Percentiles rank a stretch among this genome's conserved stretches.
These are phyloP conservation scores for Daldinia caldariorum DNA, from an alignment of 495 filamentous ascomycete genomes.

Conservation along the genomic window DNA sequence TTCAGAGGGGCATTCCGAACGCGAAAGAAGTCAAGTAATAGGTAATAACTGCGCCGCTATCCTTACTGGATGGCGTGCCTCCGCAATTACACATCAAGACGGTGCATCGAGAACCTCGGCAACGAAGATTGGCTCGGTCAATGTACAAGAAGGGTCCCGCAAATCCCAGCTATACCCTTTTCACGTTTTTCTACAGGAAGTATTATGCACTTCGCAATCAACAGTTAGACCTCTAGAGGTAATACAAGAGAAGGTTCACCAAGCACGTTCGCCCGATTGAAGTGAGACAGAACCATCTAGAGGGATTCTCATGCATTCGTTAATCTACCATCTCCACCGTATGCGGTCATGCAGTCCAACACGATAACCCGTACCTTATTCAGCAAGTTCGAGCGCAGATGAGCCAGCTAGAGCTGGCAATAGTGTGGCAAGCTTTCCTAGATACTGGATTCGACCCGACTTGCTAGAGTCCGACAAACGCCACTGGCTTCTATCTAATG, in stretches of 20 bases:
- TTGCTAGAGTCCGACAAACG: slow-evolving; percentile 42
- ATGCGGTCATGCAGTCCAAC: slow-evolving; percentile 45
- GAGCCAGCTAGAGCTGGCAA: slow-evolving; percentile 42
- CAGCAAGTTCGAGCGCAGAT: slow-evolving; percentile 38
- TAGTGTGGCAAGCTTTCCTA: slow-evolving; percentile 38
- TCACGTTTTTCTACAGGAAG: slow-evolving; percentile 43
- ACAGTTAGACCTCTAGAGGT: slow-evolving; percentile 38
- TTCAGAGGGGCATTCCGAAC: slow-evolving; percentile 26
- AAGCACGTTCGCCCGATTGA: slow-evolving; percentile 44
- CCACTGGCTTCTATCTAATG: slow-evolving; percentile 45
- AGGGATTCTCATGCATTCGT: slow-evolving; percentile 44
- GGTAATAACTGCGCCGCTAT: slow-evolving; percentile 38
- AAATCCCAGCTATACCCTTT: slow-evolving; percentile 41
- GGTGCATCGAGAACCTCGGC: slow-evolving; percentile 43
- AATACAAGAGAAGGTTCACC: slow-evolving; percentile 43
- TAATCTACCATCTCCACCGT: slow-evolving; percentile 47
- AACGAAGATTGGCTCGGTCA: slow-evolving; percentile 44
- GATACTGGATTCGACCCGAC: slow-evolving; percentile 42
- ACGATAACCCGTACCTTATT: slow-evolving; percentile 44
- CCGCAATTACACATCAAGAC: slow-evolving; percentile 46
- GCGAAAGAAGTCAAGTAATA: slow-evolving; percentile 30
- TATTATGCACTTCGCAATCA: slow-evolving; percentile 46
- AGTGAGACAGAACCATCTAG: slow-evolving; percentile 45
- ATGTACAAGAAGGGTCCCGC: slow-evolving; percentile 45
- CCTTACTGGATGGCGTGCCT: slow-evolving; percentile 43